These are phyloP conservation scores for Neurospora intermedia DNA, from an alignment of 495 filamentous ascomycete genomes.

Conservation along the genomic window DNA sequence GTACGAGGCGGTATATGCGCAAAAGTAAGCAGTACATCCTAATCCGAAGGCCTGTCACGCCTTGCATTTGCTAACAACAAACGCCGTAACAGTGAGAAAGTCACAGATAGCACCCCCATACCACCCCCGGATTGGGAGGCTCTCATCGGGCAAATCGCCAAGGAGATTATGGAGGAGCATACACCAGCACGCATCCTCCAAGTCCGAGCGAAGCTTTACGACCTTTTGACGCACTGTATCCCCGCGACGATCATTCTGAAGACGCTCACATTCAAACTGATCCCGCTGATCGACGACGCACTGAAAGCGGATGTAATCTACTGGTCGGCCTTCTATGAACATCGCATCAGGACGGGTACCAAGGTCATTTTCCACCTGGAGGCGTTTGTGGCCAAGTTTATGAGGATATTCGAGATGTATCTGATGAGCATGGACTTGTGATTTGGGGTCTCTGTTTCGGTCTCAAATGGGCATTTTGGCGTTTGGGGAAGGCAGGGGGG, in stretches of 20 bases:
- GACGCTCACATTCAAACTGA: constrained; percentile 85
- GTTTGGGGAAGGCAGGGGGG: neutral
- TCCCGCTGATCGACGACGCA: constrained; percentile 73
- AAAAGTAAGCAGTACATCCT: constrained; percentile 57
- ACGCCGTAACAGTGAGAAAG: constrained; percentile 58
- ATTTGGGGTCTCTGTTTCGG: neutral
- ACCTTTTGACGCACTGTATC: constrained; percentile 93
- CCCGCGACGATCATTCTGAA: constrained; percentile 86
- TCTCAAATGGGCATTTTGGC: neutral
- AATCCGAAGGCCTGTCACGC: neutral
- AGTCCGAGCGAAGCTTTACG: constrained; percentile 87
- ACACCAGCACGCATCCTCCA: constrained; percentile 75
- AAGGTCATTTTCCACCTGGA: constrained; percentile 98
- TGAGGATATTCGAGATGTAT: constrained; percentile 89
- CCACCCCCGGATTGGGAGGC: constrained; percentile 96
- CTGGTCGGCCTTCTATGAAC: constrained; percentile 96
- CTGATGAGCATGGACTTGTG: constrained; percentile 78
- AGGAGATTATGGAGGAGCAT: constrained; percentile 85
- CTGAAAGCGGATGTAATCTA: constrained; percentile 87
- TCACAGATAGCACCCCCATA: constrained; percentile 76
- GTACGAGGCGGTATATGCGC: constrained; percentile 92
- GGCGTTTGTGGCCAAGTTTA: constrained; percentile 96
- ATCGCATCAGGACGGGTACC: constrained; percentile 77
- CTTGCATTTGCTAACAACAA: constrained; percentile 5
- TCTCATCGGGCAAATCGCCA: constrained; percentile 73